These are phyloP conservation scores for Madurella fahalii DNA, from an alignment of 2,329 filamentous ascomycete genomes.

Conservation along the genomic window DNA sequence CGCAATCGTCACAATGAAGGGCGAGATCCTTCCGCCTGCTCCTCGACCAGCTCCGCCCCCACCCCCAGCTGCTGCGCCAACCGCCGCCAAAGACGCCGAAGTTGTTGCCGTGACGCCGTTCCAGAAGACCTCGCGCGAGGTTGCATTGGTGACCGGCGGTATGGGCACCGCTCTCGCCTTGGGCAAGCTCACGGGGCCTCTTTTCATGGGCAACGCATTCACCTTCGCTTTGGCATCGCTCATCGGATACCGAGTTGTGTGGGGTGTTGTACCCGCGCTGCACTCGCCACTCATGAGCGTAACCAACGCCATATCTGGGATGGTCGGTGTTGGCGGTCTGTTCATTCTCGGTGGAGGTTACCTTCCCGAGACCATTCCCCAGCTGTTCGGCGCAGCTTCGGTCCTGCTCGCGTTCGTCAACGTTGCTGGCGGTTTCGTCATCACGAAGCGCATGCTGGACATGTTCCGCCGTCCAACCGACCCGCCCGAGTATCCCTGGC, in stretches of 20 bases:
- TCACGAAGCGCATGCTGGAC: conserved; percentile 90
- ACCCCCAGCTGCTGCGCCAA: conserved; percentile 48
- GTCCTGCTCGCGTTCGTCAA: conserved; percentile 86
- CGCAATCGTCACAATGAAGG: conserved; percentile 75
- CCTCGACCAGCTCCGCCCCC: conserved; percentile 63
- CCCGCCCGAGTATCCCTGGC: conserved; percentile 82
- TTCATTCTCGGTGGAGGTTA: conserved; percentile 85
- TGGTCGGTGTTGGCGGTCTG: conserved; percentile 84
- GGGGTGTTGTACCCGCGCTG: conserved; percentile 78
- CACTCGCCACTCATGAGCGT: conserved; percentile 91
- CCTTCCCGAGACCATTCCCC: conserved; percentile 72
- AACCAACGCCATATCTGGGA: conserved; percentile 85
- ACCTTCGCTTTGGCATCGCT: conserved; percentile 79
- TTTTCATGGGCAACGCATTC: conserved; percentile 87
- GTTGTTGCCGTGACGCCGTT: conserved; percentile 71
- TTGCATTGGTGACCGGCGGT: conserved; percentile 67
- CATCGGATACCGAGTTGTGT: conserved; percentile 84
- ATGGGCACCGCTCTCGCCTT: conserved; percentile 73
- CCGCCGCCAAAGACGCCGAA: conserved; percentile 54
- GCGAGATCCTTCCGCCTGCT: conserved; percentile 69
- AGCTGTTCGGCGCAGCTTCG: conserved; percentile 71
- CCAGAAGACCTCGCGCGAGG: conserved; percentile 74
- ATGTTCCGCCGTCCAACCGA: conserved; percentile 87
- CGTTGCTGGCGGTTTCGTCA: conserved; percentile 82
- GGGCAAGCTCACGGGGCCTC: conserved; percentile 73